Percentiles rank a stretch among this genome's conserved stretches.
Conservation (phyloP, 2,329 filamentous ascomycete genomes). For the Chaetomium strumarium region DNA sequence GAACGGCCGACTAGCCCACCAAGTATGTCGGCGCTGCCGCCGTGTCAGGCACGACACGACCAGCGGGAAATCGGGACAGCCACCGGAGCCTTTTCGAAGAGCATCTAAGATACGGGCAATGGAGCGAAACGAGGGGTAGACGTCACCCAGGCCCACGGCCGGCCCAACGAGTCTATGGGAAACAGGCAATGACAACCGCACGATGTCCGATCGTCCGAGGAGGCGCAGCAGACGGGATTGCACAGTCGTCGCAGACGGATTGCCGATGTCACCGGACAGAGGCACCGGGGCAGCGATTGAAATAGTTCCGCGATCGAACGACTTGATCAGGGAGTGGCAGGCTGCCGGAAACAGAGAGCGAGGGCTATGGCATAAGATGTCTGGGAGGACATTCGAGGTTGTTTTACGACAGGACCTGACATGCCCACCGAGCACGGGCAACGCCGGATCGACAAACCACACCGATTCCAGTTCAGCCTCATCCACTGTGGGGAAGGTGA, state of each 20-base stretch:
- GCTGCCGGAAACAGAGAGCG: constrained; percentile 3
- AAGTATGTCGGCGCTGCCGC: constrained; percentile 19
- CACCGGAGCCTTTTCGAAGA: constrained; percentile 6
- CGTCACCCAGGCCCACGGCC: background rate
- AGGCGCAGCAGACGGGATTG: no score
- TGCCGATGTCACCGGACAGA: background rate
- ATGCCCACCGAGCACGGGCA: constrained; percentile 10
- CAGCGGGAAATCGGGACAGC: constrained; percentile 22
- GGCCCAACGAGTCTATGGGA: background rate
- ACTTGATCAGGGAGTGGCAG: constrained; percentile 1
- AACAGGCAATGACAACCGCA: background rate
- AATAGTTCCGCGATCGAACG: constrained; percentile 4
- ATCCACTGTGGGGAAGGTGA: constrained; percentile 23
- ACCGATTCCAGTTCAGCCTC: constrained; percentile 29
- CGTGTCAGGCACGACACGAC: constrained; percentile 25
- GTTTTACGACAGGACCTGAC: constrained; percentile 6
- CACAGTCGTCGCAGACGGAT: no score
- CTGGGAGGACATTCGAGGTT: constrained; percentile 5
- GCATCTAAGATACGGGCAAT: constrained; percentile 8
- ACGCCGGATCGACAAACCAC: constrained; percentile 11
- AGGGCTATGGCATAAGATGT: constrained; percentile 4
- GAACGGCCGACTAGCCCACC: background rate
- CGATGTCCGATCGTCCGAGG: background rate
- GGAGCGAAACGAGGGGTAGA: background rate
- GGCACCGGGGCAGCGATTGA: background rate